Evolutionary conservation across 2,329 filamentous ascomycete species (phyloP), one percentile per base, ranked within the genome.

Genomic region (Geosmithia putterillii): DNA sequence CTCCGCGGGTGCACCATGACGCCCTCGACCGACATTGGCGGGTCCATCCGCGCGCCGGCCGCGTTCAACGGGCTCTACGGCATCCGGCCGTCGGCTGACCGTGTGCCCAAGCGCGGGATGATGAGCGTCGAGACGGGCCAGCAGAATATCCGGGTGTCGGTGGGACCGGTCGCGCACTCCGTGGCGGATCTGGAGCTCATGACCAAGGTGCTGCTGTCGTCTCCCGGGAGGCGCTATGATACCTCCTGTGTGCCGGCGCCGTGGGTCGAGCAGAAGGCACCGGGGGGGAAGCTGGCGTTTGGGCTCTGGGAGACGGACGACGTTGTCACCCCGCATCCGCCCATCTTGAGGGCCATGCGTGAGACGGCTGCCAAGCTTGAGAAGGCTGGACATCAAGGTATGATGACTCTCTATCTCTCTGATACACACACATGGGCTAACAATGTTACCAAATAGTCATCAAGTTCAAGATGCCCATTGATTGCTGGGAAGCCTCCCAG

Each of bases 21-120:
- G 9, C 64, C 82, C 1, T 79, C 78, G 1, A 78, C 78, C 1
- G 79, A 83, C 48, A 81, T 83, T 43, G 65, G 60, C 61, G 28
- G 20, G 35, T 45, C 79, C 46, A 74, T 86, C 45, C 79, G 86
- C 35, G 75, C 90, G 34, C 86, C 86, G 0, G 65, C 79, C 1
- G 71, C 73, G 25, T 90, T 84, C 64, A 90, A 86, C 57, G 86
- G 86, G 39, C 62, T 86, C 19, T 94, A 83, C 60, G 86, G 87
- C 2, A 70, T 95, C 46, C 94, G 94, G 61, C 70, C 86, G 1
- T 81, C 77, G 0, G 82, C 92, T 55, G 75, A 81, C 53, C 80
- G 86, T 28, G 73, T 84, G 5, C 59, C 61, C 1, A 60, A 61
- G 23, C 53, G 45, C 0, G 51, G 54, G 21, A 54, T 61, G 49